Percentiles rank a stretch among this genome's conserved stretches.
phyloP scores from a whole-genome alignment of 345 rosid genomes.

The Ceriops zippeliana region DNA sequence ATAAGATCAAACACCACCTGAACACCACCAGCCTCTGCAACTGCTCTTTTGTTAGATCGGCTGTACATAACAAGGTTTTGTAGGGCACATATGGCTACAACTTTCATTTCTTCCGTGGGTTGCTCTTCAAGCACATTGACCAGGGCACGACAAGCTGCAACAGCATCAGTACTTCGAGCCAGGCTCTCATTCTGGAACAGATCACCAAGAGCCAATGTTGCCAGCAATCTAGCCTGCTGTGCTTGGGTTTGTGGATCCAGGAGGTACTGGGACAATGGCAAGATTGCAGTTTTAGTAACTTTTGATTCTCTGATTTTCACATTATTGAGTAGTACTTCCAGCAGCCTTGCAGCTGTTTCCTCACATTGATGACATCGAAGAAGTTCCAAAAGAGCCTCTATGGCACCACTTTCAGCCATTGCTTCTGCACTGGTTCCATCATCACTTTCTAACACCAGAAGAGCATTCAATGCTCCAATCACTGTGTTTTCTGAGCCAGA shows the following conservation, averaged over 20 bases:
- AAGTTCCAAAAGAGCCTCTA: slow-evolving; percentile 96
- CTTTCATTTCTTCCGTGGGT: slow-evolving; percentile 99
- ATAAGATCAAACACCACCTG: slow-evolving; percentile 94
- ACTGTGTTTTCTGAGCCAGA: slow-evolving; percentile 83
- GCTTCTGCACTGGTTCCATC: slow-evolving; percentile 97
- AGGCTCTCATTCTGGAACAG: slow-evolving; percentile 93
- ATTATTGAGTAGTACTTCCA: slow-evolving; percentile 90
- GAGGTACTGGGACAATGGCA: slow-evolving; percentile 91
- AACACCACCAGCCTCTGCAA: slow-evolving; percentile 99
- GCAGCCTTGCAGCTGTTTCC: slow-evolving; percentile 92
- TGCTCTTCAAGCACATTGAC: slow-evolving; percentile 98
- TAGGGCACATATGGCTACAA: slow-evolving; percentile 94
- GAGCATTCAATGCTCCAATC: slow-evolving; percentile 85
- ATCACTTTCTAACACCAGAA: slow-evolving; percentile 92
- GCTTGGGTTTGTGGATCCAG: slow-evolving; percentile 98
- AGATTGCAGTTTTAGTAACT: slow-evolving; percentile 82
- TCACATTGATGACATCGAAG: slow-evolving; percentile 93
- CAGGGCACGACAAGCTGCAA: slow-evolving; percentile 94
- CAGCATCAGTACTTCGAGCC: slow-evolving; percentile 95
- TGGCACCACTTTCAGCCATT: slow-evolving; percentile 98
- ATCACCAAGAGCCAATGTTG: slow-evolving; percentile 94
- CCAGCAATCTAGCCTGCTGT: slow-evolving; percentile 89
- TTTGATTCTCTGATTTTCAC: slow-evolving; percentile 94
- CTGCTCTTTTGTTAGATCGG: slow-evolving; percentile 95
- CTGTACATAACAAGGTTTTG: slow-evolving; percentile 97